Base-by-base conservation (phyloP, 768 basidiomycete genomes). In the Mycena amicta region DNA sequence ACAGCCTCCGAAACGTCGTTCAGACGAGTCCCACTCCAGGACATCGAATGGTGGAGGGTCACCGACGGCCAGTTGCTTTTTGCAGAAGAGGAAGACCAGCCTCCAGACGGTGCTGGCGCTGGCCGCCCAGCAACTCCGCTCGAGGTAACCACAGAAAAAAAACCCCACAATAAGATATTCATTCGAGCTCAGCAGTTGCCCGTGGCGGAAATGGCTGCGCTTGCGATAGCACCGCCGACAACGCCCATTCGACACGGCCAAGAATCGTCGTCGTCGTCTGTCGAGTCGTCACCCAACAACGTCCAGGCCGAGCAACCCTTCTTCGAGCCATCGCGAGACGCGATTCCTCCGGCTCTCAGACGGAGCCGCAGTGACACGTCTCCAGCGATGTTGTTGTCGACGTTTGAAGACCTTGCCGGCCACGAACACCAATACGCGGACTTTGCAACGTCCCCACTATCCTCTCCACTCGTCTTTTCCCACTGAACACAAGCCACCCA, bases 21-120 rank as follows among this genome's bases (percentile, higher is more conserved):
- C 62, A 81, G 91, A 69, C 81, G 89, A 65, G 89, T 93, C 65
- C n/a, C n/a, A n/a, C 80, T 93, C 60, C 90, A 89, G 30, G 91
- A 93, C 77, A 88, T 93, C 68, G 90, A 92, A 71, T 93, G 91
- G 90, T 92, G 90, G 90, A 83, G 79, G 66, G 90, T 92, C 64
- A 76, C 82, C 61, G 89, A 86, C 59, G 86, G 88, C 62, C 90
- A 93, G 75, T 80, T 78, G 73, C 58, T 55, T 41, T 58, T 60
- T 22, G 27, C 27, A 45, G 62, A 55, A 29, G 77, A 78, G 66
- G 77, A 77, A 56, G 76, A 74, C 62, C 72, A 70, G 64, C 78
- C 77, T 68, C 65, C 68, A 71, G 68, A 55, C 71, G 55, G 52
- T 65, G 69, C 75, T 60, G 64, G 65, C 67, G 67, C 70, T 55